Conservation (phyloP, 1,139 yeast species). For the Wickerhamiella infanticola region DNA sequence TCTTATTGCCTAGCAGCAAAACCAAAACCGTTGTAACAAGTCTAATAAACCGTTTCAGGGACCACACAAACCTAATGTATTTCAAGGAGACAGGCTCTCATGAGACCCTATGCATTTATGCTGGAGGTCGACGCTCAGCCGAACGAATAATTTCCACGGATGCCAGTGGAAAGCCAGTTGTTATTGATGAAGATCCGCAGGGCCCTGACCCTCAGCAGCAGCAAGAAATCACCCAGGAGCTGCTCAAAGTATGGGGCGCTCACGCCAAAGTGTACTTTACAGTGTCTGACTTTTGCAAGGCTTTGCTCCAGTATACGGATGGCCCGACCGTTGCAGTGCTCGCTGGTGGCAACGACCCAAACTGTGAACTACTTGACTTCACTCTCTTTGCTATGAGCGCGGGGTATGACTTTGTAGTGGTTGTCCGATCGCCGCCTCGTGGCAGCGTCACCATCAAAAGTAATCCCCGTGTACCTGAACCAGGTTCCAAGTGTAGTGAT, state of each 20-base stretch:
- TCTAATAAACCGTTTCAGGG: no score
- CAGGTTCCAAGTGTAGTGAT: not conserved
- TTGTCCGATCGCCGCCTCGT: not conserved
- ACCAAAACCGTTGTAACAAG: no score
- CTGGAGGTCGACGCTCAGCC: not conserved
- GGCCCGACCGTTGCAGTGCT: not conserved
- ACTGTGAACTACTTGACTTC: not conserved
- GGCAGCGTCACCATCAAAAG: not conserved
- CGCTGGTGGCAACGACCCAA: not conserved
- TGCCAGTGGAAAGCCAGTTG: no score
- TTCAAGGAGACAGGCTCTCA: not conserved
- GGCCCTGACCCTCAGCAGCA: not conserved
- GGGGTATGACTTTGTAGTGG: not conserved
- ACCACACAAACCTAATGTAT: not conserved
- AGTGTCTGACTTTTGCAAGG: not conserved
- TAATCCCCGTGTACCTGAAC: not conserved
- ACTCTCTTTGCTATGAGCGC: not conserved
- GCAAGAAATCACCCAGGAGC: not conserved
- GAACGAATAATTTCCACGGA: no score
- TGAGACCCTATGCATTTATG: not conserved
- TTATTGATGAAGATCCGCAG: no score
- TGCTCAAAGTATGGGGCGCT: not conserved
- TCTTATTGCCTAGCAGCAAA: no score
- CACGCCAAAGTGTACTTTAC: not conserved
- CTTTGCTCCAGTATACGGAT: not conserved